Conservation (phyloP, 1,284 basidiomycete genomes). For the Erythrobasidium hasegawianum region DNA sequence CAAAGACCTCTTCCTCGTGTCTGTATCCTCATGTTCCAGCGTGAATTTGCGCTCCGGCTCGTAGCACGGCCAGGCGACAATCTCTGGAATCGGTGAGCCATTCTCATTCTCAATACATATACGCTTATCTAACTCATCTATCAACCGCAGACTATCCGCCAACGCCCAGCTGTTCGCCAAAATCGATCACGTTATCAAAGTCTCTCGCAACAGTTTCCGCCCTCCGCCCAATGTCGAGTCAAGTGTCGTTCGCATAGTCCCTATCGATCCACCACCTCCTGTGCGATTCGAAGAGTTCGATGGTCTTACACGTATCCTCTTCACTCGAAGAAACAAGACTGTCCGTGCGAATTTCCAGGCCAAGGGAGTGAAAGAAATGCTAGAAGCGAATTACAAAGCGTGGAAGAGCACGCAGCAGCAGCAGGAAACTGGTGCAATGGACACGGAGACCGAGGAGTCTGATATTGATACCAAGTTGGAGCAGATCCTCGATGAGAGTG, state of each 20-base stretch:
- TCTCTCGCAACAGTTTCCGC: conserved; percentile 91
- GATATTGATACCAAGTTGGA: conserved; percentile 73
- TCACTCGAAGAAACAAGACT: conserved; percentile 85
- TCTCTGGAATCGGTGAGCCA: conserved; percentile 68
- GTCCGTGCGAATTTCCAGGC: conserved; percentile 82
- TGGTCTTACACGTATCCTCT: conserved; percentile 84
- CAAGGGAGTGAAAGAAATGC: conserved; percentile 88
- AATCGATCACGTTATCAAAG: conserved; percentile 95
- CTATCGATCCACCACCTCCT: conserved; percentile 89
- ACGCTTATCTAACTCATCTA: conserved; percentile 1
- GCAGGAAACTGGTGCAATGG: conserved; percentile 3
- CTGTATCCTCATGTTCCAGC: conserved; percentile 98
- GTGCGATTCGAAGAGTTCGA: conserved; percentile 98
- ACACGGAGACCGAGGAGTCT: conserved; percentile 58
- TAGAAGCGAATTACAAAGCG: conserved; percentile 92
- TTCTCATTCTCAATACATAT: not conserved
- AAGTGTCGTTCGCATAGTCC: conserved; percentile 84
- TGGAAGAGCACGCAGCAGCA: conserved; percentile 62
- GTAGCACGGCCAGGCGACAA: conserved; percentile 79
- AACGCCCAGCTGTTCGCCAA: conserved; percentile 96
- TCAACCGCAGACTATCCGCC: conserved; percentile 66
- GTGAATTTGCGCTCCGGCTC: conserved; percentile 91
- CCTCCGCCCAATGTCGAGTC: conserved; percentile 94
- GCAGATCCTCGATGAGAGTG: conserved; percentile 65
- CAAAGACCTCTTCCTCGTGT: conserved; percentile 90